Evolutionary conservation across 805 yeast genomes (phyloP), one percentile per base, ranked within the genome.

Genomic region (Ascoidea tarda): DNA sequence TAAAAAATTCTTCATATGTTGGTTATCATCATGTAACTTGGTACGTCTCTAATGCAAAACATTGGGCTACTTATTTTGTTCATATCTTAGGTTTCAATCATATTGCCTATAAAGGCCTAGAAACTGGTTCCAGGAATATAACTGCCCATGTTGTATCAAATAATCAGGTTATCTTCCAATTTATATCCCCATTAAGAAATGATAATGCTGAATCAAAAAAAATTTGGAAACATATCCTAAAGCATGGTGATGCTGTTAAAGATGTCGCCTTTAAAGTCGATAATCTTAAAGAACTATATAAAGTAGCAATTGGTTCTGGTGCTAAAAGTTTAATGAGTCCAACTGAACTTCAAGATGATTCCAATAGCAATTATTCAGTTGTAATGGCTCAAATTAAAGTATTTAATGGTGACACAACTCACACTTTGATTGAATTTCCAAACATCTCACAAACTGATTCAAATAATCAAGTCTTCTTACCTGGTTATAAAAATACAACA

Each of bases 221-320:
- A 33, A 74, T 81, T 28, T 75, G 73, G 55, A 59, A 63, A 10
- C 81, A 76, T 58, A 65, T 81, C 6, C 59, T 63, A 5, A 63
- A 59, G 5, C 96, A 87, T 63, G 91, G 95, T 1, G 90, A 85
- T 61, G 85, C 87, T 5, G 87, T 87, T n/a, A 78, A 78, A 63
- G 93, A 87, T 60, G 78, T 87, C 8, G 76, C 87, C 0, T 82
- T 87, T 59, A 62, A 61, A n/a, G 91, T 85, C 0, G 68, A 65
- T 5, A 69, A 81, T 58, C 78, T 78, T 10, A 72, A 68, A 4
- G 57, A 57, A 0, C 70, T 75, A 2, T 82, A 63, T 55, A 55
- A 63, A 0, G 65, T 66, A 46, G 86, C 91, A 0, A 58, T 77
- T 2, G 49, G 57, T 2, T 68, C 68, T 16, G 90, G 90, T 0